These are phyloP conservation scores for Pseudocercospora eumusae DNA, from an alignment of 2,329 filamentous ascomycete genomes.

Conservation along the genomic window DNA sequence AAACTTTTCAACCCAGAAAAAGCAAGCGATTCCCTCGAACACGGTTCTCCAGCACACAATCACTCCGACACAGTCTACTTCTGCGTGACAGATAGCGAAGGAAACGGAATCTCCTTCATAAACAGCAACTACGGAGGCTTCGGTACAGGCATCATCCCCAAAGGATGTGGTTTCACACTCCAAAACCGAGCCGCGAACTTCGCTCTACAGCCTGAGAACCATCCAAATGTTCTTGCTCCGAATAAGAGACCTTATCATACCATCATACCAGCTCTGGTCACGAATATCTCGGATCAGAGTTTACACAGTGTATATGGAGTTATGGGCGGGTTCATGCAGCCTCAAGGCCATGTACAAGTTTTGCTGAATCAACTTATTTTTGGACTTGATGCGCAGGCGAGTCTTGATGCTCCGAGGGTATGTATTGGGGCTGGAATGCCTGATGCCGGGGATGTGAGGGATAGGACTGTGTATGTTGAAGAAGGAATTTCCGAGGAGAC, in stretches of 20 bases:
- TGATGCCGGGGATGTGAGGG: slow-evolving; percentile 58
- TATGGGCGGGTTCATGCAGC: slow-evolving; percentile 99
- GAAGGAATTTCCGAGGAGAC: slow-evolving; percentile 74
- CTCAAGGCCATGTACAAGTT: slow-evolving; percentile 92
- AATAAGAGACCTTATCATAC: slow-evolving; percentile 94
- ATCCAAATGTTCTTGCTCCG: slow-evolving; percentile 79
- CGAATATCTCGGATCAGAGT: slow-evolving; percentile 69
- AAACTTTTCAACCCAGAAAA: slow-evolving; percentile 61
- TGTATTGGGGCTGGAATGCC: slow-evolving; percentile 78
- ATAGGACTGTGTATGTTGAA: slow-evolving; percentile 73
- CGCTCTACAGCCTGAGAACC: slow-evolving; percentile 61
- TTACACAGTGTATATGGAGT: slow-evolving; percentile 89
- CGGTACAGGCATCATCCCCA: slow-evolving; percentile 81
- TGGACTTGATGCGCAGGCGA: slow-evolving; percentile 77
- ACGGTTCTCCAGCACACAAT: slow-evolving; percentile 81
- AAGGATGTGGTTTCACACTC: slow-evolving; percentile 85
- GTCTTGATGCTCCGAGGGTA: slow-evolving; percentile 86
- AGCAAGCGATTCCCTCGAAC: slow-evolving; percentile 57
- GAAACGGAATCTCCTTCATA: slow-evolving; percentile 94
- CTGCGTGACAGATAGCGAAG: slow-evolving; percentile 73
- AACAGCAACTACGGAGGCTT: slow-evolving; percentile 93
- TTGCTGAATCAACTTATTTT: slow-evolving; percentile 86
- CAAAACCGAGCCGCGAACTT: slow-evolving; percentile 94
- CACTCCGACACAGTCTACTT: slow-evolving; percentile 96
- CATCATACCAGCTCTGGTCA: slow-evolving; percentile 91